Evolutionary conservation across 1,284 basidiomycete species (phyloP).

Genomic region (Trichosporon coremiiforme): DNA sequence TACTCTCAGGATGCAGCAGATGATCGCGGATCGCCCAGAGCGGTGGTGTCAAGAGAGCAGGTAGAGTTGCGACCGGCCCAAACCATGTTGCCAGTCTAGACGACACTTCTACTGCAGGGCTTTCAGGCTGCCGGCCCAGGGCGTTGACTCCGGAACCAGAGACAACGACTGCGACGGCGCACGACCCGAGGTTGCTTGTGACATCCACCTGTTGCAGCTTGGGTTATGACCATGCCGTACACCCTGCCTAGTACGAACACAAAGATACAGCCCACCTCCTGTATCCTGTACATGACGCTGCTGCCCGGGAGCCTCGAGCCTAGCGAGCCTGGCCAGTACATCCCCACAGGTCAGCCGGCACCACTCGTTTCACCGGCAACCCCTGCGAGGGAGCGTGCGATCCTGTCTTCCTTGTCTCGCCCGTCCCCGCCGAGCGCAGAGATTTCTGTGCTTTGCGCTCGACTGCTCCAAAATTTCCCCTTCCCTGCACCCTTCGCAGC

Average conservation of each 20-base stretch:
- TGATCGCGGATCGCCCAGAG: not conserved
- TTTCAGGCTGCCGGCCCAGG: not conserved
- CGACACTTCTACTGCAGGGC: not conserved
- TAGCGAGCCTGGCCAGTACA: not conserved
- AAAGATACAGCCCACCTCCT: not conserved
- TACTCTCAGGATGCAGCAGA: not conserved
- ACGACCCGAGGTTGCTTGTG: slow-evolving; percentile 3
- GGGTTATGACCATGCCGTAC: slow-evolving; percentile 16
- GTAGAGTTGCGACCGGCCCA: slow-evolving; percentile 9
- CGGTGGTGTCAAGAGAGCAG: slow-evolving; percentile 6
- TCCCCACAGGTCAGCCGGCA: not conserved
- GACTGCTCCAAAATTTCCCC: not conserved
- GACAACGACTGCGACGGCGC: not conserved
- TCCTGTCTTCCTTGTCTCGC: no score
- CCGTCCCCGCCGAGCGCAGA: not conserved
- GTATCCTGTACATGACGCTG: not conserved
- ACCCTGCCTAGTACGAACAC: slow-evolving; percentile 6
- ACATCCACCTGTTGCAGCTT: not conserved
- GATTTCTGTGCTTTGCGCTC: not conserved
- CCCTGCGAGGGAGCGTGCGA: not conserved
- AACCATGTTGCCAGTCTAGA: slow-evolving; percentile 12
- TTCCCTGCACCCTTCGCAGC: not conserved
- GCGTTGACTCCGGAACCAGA: slow-evolving; percentile 1
- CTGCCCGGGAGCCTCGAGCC: not conserved
- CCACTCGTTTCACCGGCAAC: slow-evolving; percentile 11